Evolutionary conservation across 257 asterid genomes (phyloP).

Genomic region (Solanum appendiculatum): DNA sequence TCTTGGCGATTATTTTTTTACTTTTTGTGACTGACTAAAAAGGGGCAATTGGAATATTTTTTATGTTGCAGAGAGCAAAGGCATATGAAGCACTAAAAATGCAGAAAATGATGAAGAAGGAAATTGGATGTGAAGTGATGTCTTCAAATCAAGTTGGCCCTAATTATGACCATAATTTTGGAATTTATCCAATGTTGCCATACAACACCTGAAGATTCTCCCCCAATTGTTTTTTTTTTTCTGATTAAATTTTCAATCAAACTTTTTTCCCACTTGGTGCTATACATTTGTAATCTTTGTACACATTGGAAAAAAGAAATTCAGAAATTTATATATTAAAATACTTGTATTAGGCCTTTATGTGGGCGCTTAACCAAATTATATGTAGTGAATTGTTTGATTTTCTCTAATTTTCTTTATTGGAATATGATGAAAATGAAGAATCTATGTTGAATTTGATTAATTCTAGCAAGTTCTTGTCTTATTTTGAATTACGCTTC

Average conservation of each 20-base stretch:
- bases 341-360: background rate
- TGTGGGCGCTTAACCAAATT: background rate
- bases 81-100: slow-evolving; percentile 44
- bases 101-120: slow-evolving; percentile 25
- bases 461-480: background rate
- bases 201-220: slow-evolving; percentile 28
- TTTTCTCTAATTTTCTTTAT: background rate
- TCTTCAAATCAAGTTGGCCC: slow-evolving; percentile 22
- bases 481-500: background rate
- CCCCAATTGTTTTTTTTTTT: background rate
- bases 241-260: slow-evolving; percentile 2
- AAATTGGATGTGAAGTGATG: slow-evolving; percentile 24
- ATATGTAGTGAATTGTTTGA: background rate
- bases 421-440: background rate
- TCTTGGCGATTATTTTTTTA: rapidly evolving
- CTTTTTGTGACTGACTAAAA: background rate
- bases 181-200: slow-evolving; percentile 30
- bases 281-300: background rate
- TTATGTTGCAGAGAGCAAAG: slow-evolving; percentile 45
- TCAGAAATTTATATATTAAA: background rate
- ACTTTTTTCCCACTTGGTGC: slow-evolving; percentile 6
- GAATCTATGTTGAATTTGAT: background rate
- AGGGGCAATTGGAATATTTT: background rate
- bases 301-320: background rate
- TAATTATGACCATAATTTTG: slow-evolving; percentile 36